Percentiles rank a stretch among this genome's conserved stretches.
phyloP scores from a whole-genome alignment of 352 stramenopile species.

The Phytophthora capsici region DNA sequence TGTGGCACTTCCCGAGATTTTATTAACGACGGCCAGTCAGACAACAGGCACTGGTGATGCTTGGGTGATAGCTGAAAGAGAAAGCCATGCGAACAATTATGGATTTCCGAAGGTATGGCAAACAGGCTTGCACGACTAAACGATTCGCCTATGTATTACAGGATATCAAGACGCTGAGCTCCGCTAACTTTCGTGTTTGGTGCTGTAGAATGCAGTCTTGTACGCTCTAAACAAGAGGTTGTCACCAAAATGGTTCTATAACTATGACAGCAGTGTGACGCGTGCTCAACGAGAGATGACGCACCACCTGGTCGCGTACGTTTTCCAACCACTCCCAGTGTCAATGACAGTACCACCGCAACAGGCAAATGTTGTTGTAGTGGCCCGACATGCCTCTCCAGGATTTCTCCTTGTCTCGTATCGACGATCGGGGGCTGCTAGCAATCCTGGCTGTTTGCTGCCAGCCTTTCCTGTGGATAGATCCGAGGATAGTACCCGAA shows the following conservation, averaged over 20 bases:
- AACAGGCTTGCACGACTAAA: no score
- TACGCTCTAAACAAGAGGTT: conserved; percentile 41
- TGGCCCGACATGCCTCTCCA: conserved; percentile 18
- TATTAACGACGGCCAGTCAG: neutral
- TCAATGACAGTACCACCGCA: neutral
- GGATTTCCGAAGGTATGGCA: conserved; percentile 27
- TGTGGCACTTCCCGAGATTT: neutral
- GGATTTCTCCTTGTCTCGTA: conserved; percentile 25
- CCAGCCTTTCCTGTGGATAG: conserved; percentile 1
- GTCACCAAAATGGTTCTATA: conserved; percentile 43
- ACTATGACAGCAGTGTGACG: conserved; percentile 41
- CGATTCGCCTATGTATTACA: neutral
- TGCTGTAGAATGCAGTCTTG: conserved; percentile 33
- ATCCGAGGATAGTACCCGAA: neutral
- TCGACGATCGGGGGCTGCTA: conserved; percentile 5
- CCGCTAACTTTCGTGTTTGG: neutral
- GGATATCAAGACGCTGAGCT: neutral
- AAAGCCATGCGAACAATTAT: conserved; percentile 32
- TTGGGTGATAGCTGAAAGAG: conserved; percentile 33
- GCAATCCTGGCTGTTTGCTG: conserved; percentile 1
- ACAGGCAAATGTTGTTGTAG: conserved; percentile 8
- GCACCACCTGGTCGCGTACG: conserved; percentile 37
- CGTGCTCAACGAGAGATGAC: conserved; percentile 41
- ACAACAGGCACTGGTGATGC: neutral
- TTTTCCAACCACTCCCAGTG: conserved; percentile 17